Conservation (phyloP, 2,329 filamentous ascomycete species). For the Monascus ruber region DNA sequence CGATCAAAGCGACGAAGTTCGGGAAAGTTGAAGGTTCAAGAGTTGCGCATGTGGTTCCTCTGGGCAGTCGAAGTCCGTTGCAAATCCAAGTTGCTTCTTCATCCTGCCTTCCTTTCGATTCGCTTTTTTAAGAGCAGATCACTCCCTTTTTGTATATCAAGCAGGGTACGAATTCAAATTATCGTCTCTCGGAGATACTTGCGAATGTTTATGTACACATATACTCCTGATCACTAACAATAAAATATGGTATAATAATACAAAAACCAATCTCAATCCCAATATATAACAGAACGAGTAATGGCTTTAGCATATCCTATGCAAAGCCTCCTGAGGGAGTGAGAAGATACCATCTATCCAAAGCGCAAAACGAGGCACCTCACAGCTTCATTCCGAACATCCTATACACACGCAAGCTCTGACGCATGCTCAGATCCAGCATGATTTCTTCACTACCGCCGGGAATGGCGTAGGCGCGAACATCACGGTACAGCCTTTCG, state of each 20-base stretch:
- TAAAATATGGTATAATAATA: too few species aligned
- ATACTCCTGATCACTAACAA: too few species aligned
- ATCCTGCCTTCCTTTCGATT: neutral
- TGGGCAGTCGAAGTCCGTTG: neutral
- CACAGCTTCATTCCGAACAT: constrained; percentile 93
- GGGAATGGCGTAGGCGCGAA: constrained; percentile 90
- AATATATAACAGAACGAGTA: too few species aligned
- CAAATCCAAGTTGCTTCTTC: too few species aligned
- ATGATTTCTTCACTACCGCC: constrained; percentile 98
- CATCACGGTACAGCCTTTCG: constrained; percentile 87
- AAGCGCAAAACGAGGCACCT: constrained; percentile 1
- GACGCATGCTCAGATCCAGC: constrained; percentile 89
- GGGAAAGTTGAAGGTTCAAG: neutral
- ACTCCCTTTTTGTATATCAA: too few species aligned
- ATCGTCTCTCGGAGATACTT: too few species aligned
- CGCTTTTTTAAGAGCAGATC: too few species aligned
- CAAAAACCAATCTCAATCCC: too few species aligned
- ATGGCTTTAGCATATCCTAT: too few species aligned
- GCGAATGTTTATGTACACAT: too few species aligned
- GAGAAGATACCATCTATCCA: neutral
- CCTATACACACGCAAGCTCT: constrained; percentile 79
- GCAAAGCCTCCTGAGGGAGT: too few species aligned
- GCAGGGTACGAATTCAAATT: too few species aligned
- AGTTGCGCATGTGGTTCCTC: neutral
- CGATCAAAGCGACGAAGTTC: neutral